A percentile compares a stretch with the other conserved stretches of the same genome.
Conservation (phyloP, 179 eudicot species). For the Spergularia azorica region DNA sequence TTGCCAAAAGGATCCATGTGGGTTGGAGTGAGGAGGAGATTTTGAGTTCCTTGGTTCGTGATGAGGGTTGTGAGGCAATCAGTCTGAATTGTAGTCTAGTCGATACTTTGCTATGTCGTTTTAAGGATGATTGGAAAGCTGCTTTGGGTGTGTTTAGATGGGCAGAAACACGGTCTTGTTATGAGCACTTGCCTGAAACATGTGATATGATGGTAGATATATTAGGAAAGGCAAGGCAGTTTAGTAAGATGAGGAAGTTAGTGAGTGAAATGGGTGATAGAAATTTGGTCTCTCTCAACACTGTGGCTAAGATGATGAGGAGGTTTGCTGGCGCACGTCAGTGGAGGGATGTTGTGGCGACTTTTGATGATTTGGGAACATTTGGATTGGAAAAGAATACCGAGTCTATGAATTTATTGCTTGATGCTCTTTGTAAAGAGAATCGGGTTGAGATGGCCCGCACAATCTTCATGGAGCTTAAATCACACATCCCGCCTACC, state of each 20-base stretch:
- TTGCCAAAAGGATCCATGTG: constrained; percentile 41
- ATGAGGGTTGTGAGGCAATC: constrained; percentile 45
- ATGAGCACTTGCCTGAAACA: constrained; percentile 48
- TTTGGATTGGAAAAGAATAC: constrained; percentile 71
- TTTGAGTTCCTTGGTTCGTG: constrained; percentile 43
- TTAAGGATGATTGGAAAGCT: constrained; percentile 87
- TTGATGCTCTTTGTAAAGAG: constrained; percentile 92
- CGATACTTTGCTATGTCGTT: constrained; percentile 48
- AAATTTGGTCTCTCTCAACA: constrained; percentile 49
- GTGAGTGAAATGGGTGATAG: constrained; percentile 60
- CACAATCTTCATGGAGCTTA: constrained; percentile 64
- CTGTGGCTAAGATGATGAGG: constrained; percentile 77
- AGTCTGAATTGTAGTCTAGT: constrained; percentile 47
- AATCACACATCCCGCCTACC: constrained; percentile 61
- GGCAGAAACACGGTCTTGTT: constrained; percentile 51
- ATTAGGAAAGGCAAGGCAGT: constrained; percentile 77
- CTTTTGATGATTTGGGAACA: constrained; percentile 63
- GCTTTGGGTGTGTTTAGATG: constrained; percentile 72
- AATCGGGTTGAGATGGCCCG: constrained; percentile 78
- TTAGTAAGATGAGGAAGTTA: constrained; percentile 65
- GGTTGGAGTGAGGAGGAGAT: constrained; percentile 47
- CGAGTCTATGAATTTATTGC: constrained; percentile 82
- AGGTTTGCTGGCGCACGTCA: constrained; percentile 73
- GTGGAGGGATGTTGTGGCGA: constrained; percentile 66
- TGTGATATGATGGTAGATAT: constrained; percentile 81